Conservation (phyloP, 2,329 filamentous ascomycete species). For the Curvularia spicifera region DNA sequence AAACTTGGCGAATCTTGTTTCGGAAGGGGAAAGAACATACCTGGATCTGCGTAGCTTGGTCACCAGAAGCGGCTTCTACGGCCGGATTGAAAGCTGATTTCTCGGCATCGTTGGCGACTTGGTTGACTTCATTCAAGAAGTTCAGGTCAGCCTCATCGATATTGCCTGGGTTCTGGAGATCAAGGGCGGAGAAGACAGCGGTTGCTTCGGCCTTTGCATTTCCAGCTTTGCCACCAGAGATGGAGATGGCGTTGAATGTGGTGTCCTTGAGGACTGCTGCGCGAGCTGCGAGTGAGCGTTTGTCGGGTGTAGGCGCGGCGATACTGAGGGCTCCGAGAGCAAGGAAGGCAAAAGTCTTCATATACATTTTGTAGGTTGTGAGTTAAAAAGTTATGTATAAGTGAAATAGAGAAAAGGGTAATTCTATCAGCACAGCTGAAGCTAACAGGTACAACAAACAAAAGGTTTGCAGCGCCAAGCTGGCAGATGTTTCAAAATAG, state of each 20-base stretch:
- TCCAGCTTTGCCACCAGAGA: constrained; percentile 60
- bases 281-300: constrained; percentile 20
- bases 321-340: constrained; percentile 37
- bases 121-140: constrained; percentile 61
- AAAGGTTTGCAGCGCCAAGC: constrained; percentile 41
- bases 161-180: constrained; percentile 54
- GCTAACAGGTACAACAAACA: constrained; percentile 14
- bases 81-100: constrained; percentile 61
- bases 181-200: constrained; percentile 61
- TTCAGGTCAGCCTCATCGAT: constrained; percentile 58
- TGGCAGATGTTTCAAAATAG: constrained; percentile 17
- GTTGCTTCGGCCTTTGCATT: constrained; percentile 62
- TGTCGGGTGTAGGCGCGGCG: constrained; percentile 27
- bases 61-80: constrained; percentile 56
- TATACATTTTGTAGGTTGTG: constrained; percentile 36
- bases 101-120: constrained; percentile 63
- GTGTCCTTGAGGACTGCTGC: constrained; percentile 39
- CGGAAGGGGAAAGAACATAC: constrained; percentile 13
- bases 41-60: constrained; percentile 53
- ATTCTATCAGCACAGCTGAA: constrained; percentile 38
- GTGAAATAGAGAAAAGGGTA: constrained; percentile 8
- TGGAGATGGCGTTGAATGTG: constrained; percentile 53
- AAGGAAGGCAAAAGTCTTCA: constrained; percentile 35
- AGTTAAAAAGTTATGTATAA: neutral
- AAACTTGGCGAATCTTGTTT: neutral